Conservation (phyloP, 208 protist genomes). For the Sergeia podlipaevii region DNA sequence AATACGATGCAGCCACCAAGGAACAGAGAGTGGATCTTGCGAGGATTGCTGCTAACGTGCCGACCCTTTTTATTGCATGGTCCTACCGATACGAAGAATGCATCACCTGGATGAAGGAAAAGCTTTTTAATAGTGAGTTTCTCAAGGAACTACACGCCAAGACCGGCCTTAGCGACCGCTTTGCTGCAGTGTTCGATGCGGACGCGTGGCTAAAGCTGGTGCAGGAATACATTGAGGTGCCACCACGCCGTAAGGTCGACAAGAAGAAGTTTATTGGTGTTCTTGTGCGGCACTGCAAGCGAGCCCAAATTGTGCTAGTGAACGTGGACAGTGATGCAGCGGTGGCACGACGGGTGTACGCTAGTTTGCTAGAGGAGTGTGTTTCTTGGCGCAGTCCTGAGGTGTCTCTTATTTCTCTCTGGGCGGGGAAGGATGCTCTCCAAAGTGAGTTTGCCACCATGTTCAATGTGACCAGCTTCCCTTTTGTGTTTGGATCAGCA, state of each 20-base stretch:
- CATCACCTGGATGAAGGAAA: conserved; percentile 50
- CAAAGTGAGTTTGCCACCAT: conserved; percentile 58
- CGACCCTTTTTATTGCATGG: conserved; percentile 78
- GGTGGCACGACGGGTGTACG: conserved; percentile 26
- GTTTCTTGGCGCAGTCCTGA: conserved; percentile 57
- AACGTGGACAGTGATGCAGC: conserved; percentile 63
- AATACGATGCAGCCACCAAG: conserved; percentile 45
- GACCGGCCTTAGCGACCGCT: conserved; percentile 20
- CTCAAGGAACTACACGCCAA: conserved; percentile 16
- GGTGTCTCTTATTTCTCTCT: conserved; percentile 69
- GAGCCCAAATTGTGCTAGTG: conserved; percentile 81
- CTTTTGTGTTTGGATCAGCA: conserved; percentile 55
- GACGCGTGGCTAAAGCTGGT: conserved; percentile 74
- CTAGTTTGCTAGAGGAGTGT: conserved; percentile 22
- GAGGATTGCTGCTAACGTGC: conserved; percentile 42
- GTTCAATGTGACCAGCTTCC: conserved; percentile 49
- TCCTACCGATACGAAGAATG: conserved; percentile 49
- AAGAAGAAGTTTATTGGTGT: conserved; percentile 7
- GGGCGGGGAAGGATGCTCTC: conserved; percentile 65
- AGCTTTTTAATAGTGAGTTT: conserved; percentile 54
- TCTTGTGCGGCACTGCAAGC: conserved; percentile 32
- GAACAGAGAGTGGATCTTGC: conserved; percentile 55
- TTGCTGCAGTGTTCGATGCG: conserved; percentile 22
- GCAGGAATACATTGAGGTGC: conserved; percentile 33
- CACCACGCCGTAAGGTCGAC: conserved; percentile 7